These are phyloP conservation scores for Alternaria solani DNA, from an alignment of 2,329 filamentous ascomycete genomes.

Conservation along the genomic window DNA sequence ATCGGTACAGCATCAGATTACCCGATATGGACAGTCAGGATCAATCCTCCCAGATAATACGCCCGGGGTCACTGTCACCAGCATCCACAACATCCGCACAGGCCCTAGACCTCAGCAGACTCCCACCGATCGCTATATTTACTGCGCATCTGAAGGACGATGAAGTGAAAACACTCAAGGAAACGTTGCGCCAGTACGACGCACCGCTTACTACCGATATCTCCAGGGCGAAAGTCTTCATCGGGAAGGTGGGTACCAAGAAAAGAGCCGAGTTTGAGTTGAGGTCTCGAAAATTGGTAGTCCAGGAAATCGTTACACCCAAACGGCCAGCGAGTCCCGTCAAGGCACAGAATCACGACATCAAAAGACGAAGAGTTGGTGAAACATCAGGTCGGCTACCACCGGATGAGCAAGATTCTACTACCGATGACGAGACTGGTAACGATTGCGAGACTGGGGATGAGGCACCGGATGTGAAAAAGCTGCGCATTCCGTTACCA, in stretches of 20 bases:
- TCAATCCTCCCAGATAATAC: conserved; percentile 30
- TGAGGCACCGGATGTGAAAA: conserved; percentile 10
- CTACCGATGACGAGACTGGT: conserved; percentile 33
- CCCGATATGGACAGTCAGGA: conserved; percentile 32
- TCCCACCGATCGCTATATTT: conserved; percentile 77
- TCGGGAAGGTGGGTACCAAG: conserved; percentile 76
- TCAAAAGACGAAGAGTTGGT: conserved; percentile 30
- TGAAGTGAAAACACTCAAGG: conserved; percentile 70
- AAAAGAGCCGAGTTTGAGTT: conserved; percentile 81
- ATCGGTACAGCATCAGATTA: conserved; percentile 30
- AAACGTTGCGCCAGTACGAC: conserved; percentile 63
- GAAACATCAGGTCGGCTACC: conserved; percentile 9
- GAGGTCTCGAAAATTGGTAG: conserved; percentile 68
- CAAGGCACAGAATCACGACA: conserved; percentile 17
- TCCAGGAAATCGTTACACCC: conserved; percentile 57
- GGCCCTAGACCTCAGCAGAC: conserved; percentile 51
- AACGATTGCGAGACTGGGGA: conserved; percentile 25
- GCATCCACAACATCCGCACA: conserved; percentile 24
- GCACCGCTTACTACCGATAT: conserved; percentile 74
- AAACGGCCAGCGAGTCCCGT: conserved; percentile 29
- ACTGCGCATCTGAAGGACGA: conserved; percentile 71
- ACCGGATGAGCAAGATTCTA: conserved; percentile 27
- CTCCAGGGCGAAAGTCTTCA: conserved; percentile 73
- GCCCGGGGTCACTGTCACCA: conserved; percentile 26
- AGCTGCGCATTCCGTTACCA: conserved; percentile 11